Base-by-base conservation (phyloP, 2,329 filamentous ascomycete genomes). In the Ophiostoma sp. region DNA sequence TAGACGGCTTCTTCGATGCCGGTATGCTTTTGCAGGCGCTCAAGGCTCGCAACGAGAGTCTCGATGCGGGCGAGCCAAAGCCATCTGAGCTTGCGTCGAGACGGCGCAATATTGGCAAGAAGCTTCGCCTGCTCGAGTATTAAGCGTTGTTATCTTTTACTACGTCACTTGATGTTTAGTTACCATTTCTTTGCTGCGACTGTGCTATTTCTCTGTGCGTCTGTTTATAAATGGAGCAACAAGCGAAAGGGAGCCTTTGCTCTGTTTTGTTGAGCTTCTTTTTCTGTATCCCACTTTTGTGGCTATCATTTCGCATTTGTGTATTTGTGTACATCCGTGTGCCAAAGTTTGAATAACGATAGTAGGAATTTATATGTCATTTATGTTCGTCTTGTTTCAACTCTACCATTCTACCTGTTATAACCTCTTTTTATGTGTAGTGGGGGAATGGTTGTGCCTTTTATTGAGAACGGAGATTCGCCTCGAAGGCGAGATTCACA, bases 1-100 rank as follows among this genome's bases (percentile, higher is more conserved):
- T 80, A 97, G 95, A 98, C 85, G 95, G 95, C 42, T 98, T 98
- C 86, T 98, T 98, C 83, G 95, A 98, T 80, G 94, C 95, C 0
- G 95, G 95, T 17, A 97, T 98, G 94, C 88, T 98, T 5, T 86
- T 96, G 31, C 93, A 97, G 81, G 94, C 94, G 1, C 89, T 97
- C 73, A 95, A 95, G 80, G 91, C 91, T 2, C 88, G 91, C 69
- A 87, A 87, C 19, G 86, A 89, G 73, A 85, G 83, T 3, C 81
- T 84, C 6, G 87, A 89, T 71, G 78, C 82, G 2, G 84, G 82
- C 59, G 87, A 89, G 75, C 82, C 82, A 11, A 89, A 87, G 77
- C 81, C 86, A 1, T 87, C 86, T 61, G 89, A 91, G 78, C 85
- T 88, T 73, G 90, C 90, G 73, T 87, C 87, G 7, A 82, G 86